A percentile compares a stretch with the other conserved stretches of the same genome.
Evolutionary conservation across 768 basidiomycete species (phyloP).

Genomic region (Lactarius sanguifluus): DNA sequence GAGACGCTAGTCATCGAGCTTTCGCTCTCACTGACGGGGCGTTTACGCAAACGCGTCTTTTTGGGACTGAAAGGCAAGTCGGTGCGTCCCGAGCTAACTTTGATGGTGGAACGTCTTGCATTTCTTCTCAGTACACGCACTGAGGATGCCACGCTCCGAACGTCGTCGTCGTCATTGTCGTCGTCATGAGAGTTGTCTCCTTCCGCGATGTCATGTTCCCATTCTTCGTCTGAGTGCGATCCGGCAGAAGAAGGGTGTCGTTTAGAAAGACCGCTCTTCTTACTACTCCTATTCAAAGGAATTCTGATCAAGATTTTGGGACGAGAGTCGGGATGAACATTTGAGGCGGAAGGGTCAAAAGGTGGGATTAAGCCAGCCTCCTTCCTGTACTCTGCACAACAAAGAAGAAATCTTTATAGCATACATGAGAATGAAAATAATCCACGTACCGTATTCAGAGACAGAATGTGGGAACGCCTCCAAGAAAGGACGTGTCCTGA

Average conservation of each 20-base stretch:
- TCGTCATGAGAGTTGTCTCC: conserved; percentile 22
- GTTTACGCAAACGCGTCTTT: conserved; percentile 50
- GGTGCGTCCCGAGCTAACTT: conserved; percentile 28
- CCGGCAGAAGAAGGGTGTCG: neutral
- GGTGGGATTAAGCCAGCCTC: conserved; percentile 42
- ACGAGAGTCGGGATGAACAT: conserved; percentile 62
- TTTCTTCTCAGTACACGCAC: conserved; percentile 21
- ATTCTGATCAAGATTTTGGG: conserved; percentile 42
- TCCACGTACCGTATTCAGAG: conserved; percentile 26
- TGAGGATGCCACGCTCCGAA: conserved; percentile 19
- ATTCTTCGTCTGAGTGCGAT: conserved; percentile 39
- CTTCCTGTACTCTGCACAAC: conserved; percentile 46
- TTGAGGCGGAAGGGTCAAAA: conserved; percentile 61
- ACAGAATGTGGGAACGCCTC: conserved; percentile 25
- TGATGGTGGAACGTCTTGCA: conserved; percentile 24
- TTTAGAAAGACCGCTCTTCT: conserved; percentile 20
- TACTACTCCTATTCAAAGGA: conserved; percentile 21
- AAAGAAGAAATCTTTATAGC: neutral
- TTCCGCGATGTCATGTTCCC: conserved; percentile 33
- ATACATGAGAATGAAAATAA: neutral
- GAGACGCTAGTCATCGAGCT: conserved; percentile 33
- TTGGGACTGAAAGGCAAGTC: conserved; percentile 66
- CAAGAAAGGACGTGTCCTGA: conserved; percentile 15
- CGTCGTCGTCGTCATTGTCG: conserved; percentile 24
- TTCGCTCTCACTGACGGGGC: conserved; percentile 42